phyloP scores from a whole-genome alignment of 2,329 filamentous ascomycete genomes.

The Sclerotinia spermophila region DNA sequence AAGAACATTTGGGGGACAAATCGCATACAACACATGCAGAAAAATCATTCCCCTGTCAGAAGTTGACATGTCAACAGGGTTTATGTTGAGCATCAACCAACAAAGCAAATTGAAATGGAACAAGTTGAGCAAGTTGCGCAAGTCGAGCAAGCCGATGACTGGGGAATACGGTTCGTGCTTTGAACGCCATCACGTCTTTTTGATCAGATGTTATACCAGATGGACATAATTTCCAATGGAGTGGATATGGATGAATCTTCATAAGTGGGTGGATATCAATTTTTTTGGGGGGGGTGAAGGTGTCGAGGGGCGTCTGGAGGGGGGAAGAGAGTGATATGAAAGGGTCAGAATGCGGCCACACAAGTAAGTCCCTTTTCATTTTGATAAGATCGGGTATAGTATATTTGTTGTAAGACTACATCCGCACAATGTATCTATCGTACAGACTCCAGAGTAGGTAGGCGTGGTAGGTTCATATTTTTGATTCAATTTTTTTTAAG shows the following conservation, averaged over 20 bases:
- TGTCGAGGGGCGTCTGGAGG: background rate
- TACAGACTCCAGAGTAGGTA: no score
- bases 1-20: background rate
- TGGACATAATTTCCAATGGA: background rate
- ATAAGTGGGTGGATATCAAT: conserved; percentile 3
- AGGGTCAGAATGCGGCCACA: conserved; percentile 2
- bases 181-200: background rate
- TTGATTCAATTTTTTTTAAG: no score
- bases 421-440: background rate
- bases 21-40: conserved; percentile 19
- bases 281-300: background rate
- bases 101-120: conserved; percentile 13
- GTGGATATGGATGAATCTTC: conserved; percentile 9
- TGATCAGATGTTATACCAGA: background rate
- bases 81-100: conserved; percentile 8
- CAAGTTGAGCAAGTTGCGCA: background rate
- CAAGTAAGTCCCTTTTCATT: background rate
- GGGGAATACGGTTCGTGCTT: background rate
- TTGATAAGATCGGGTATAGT: background rate
- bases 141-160: background rate
- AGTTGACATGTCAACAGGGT: conserved; percentile 14
- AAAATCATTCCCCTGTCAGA: conserved; percentile 14
- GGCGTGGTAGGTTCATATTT: background rate
- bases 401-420: background rate
- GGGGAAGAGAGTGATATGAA: background rate